These are phyloP conservation scores for Lavandula angustifolia DNA, from an alignment of 257 asterid species.

Conservation along the genomic window DNA sequence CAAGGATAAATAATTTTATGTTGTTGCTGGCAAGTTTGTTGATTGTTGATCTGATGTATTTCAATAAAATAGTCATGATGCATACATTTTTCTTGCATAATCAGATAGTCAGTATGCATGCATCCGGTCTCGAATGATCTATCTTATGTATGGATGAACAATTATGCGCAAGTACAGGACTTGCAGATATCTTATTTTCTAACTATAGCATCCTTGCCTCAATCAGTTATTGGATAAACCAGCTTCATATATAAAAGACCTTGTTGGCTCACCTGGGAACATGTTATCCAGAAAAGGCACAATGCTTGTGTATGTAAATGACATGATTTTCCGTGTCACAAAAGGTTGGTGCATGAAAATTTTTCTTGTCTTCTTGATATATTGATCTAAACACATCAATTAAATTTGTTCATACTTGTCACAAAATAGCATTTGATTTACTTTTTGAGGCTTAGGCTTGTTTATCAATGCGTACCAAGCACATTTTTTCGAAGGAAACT, in stretches of 20 bases:
- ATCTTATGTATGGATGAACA: constrained; percentile 14
- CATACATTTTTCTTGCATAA: constrained; percentile 6
- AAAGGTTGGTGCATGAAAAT: constrained; percentile 41
- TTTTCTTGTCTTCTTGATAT: background rate
- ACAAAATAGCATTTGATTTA: background rate
- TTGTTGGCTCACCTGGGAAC: constrained; percentile 49
- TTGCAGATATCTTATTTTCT: constrained; percentile 13
- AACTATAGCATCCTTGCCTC: constrained; percentile 28
- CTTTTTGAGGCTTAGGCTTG: background rate
- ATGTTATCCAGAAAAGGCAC: constrained; percentile 52
- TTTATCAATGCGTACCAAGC: background rate
- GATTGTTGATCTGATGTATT: constrained; percentile 6
- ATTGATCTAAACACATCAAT: constrained; percentile 2
- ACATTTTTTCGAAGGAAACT: background rate
- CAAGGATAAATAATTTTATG: background rate
- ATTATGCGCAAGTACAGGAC: constrained; percentile 2
- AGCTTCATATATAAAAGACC: constrained; percentile 49
- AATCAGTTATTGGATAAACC: constrained; percentile 79
- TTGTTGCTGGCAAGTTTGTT: background rate
- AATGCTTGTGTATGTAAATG: constrained; percentile 48
- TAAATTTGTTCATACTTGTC: background rate
- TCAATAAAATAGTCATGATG: constrained; percentile 1
- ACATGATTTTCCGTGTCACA: constrained; percentile 47
- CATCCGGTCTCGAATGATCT: constrained; percentile 3
- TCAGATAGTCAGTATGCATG: background rate